Conservation (phyloP, 805 yeast species). For the Suhomyces canberraensis region DNA sequence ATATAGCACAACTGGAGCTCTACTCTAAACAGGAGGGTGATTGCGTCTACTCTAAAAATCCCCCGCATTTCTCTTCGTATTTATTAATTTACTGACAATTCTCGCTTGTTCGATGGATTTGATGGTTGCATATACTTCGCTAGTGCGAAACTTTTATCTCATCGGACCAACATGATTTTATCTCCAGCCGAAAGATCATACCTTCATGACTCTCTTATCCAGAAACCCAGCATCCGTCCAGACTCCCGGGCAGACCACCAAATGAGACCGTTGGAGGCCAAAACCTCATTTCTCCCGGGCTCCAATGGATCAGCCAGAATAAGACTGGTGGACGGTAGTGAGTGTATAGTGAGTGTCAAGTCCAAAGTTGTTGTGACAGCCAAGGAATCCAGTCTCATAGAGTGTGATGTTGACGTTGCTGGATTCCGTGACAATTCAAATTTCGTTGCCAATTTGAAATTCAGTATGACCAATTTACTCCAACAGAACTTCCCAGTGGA, state of each 20-base stretch:
- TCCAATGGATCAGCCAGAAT: constrained; percentile 93
- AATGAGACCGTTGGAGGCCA: constrained; percentile 83
- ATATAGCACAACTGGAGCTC: too few species aligned
- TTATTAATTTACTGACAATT: too few species aligned
- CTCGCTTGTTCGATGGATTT: too few species aligned
- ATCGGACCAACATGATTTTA: constrained; percentile 58
- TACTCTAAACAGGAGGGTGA: too few species aligned
- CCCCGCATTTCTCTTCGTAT: too few species aligned
- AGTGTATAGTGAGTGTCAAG: constrained; percentile 88
- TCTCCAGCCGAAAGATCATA: constrained; percentile 78
- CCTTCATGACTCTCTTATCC: constrained; percentile 66
- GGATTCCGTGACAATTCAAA: constrained; percentile 80
- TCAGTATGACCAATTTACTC: constrained; percentile 55
- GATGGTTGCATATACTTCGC: too few species aligned
- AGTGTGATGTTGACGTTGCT: constrained; percentile 76
- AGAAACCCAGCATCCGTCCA: constrained; percentile 67
- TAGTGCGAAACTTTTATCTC: too few species aligned
- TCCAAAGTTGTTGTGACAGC: constrained; percentile 62
- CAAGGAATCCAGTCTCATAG: constrained; percentile 49
- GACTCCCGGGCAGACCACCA: constrained; percentile 77
- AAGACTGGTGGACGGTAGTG: constrained; percentile 84
- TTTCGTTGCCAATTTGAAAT: constrained; percentile 59
- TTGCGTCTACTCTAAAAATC: too few species aligned
- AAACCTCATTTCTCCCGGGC: constrained; percentile 73
- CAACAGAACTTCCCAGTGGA: constrained; percentile 50